Evolutionary conservation across 1,284 basidiomycete genomes (phyloP).

Genomic region (Marasmius sp.): DNA sequence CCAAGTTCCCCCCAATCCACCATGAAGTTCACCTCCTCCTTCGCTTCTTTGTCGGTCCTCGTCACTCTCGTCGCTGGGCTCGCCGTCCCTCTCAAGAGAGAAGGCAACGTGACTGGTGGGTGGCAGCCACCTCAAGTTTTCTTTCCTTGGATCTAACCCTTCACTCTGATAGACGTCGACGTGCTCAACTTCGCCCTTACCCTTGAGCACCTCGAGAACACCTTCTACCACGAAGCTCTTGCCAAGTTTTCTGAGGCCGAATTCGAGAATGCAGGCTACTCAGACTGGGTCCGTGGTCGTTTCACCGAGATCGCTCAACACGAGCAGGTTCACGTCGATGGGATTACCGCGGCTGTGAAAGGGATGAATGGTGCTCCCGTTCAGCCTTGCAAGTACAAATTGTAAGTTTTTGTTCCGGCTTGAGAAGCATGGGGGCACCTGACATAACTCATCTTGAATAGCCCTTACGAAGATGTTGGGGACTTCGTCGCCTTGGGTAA

Average conservation of each 20-base stretch:
- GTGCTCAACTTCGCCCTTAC: slow-evolving; percentile 51
- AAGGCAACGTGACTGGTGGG: not conserved
- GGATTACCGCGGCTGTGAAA: slow-evolving; percentile 19
- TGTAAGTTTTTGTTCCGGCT: slow-evolving; percentile 1
- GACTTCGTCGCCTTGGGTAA: slow-evolving; percentile 53
- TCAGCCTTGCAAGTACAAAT: slow-evolving; percentile 6
- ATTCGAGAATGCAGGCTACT: slow-evolving; percentile 45
- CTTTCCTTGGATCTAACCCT: not conserved
- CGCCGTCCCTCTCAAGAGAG: not conserved
- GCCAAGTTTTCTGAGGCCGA: slow-evolving; percentile 34
- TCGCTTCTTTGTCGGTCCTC: not conserved
- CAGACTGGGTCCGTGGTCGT: slow-evolving; percentile 40
- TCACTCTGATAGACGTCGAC: slow-evolving; percentile 22
- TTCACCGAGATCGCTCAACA: slow-evolving; percentile 48
- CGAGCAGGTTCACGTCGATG: slow-evolving; percentile 42
- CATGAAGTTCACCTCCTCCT: not conserved
- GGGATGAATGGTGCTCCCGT: slow-evolving; percentile 13
- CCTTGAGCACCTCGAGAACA: slow-evolving; percentile 56
- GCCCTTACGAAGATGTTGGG: slow-evolving; percentile 46
- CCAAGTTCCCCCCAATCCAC: not conserved
- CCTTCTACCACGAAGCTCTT: slow-evolving; percentile 40
- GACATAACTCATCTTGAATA: slow-evolving; percentile 21
- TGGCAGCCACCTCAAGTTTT: not conserved
- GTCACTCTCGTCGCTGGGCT: not conserved
- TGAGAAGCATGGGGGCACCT: not conserved